Conservation (phyloP, 78 protist species). For the Neovahlkampfia damariscottae region DNA sequence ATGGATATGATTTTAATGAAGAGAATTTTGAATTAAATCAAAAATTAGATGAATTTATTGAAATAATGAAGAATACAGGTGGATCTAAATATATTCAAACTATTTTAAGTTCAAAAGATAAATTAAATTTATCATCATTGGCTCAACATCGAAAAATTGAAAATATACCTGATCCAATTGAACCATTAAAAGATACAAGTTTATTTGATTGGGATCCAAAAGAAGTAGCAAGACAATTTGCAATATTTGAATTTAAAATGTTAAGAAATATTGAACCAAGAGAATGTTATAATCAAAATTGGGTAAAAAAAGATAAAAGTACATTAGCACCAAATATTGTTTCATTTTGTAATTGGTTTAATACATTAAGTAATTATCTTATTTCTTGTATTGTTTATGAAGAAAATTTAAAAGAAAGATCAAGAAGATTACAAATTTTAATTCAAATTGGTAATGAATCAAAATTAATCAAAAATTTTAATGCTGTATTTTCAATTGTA, state of each 20-base stretch:
- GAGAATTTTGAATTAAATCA: background rate
- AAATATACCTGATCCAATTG: too few relatives aligned
- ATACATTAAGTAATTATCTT: constrained; percentile 8
- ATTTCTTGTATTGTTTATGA: background rate
- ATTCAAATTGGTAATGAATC: constrained; percentile 30
- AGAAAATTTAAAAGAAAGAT: constrained; percentile 6
- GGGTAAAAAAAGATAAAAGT: constrained; percentile 53
- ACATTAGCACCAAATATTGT: constrained; percentile 47
- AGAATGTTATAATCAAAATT: constrained; percentile 42
- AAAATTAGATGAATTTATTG: background rate
- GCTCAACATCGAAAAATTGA: too few relatives aligned
- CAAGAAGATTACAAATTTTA: background rate
- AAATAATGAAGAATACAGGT: too few relatives aligned
- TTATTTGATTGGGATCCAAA: background rate
- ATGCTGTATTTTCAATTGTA: constrained; percentile 51
- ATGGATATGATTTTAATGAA: background rate
- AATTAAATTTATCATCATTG: too few relatives aligned
- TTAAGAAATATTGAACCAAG: constrained; percentile 35
- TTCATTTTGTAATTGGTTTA: constrained; percentile 57
- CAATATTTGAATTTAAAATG: constrained; percentile 45
- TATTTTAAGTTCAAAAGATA: too few relatives aligned
- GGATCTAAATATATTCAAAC: too few relatives aligned
- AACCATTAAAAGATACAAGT: too few relatives aligned
- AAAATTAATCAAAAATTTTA: constrained; percentile 50
- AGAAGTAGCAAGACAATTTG: constrained; percentile 61